Base-by-base conservation (phyloP, 1,139 yeast species). In the Yamadazyma conglobata region DNA sequence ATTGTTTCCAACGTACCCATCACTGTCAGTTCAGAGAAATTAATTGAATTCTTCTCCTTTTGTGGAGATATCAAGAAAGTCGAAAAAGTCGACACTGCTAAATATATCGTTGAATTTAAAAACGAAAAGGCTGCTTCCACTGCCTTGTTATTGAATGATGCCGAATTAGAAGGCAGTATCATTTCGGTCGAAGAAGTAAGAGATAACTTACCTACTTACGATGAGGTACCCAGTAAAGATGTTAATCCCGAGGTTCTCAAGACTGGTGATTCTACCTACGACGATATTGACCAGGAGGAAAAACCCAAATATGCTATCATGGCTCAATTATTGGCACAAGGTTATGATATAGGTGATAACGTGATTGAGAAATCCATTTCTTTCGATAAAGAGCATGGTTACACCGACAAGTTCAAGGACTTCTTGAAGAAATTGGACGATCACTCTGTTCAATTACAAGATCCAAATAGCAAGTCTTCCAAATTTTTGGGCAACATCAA, bases 271-370 rank as follows among this genome's bases (percentile, higher is more conserved):
- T 45, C 41, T 10, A 45, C 47, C 13, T 60, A 60, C 33, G 70
- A 64, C 38, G 88, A 81, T 46, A 73, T 82, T 35, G 60, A 68
- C 3, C 94, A 84, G 55, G 94, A 84, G 48, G 77, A 75, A 43
- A 84, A 84, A 59, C 94, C 94, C 34, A 81, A 82, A 50, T 61
- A 79, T 38, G 78, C 87, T 15, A 77, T 84, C 36, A 64, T 82
- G 60, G 91, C 93, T 1, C 91, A 84, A 56, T 72, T 81, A 46
- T 65, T 84, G 41, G 71, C 88, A 19, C 74, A 76, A 17, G 94
- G 94, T 4, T 84, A 83, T 52, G 70, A 67, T 15, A 54, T 84
- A 24, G 70, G 82, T 30, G 93, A 84, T 52, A 60, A 69, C 36
- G 64, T 82, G 27, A 64, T 83, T 32, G 70, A 73, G 34, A 71